Percentiles rank a stretch among this genome's conserved stretches.
phyloP scores from a whole-genome alignment of 2,329 filamentous ascomycete species.

The Rhynchosporium agropyri region DNA sequence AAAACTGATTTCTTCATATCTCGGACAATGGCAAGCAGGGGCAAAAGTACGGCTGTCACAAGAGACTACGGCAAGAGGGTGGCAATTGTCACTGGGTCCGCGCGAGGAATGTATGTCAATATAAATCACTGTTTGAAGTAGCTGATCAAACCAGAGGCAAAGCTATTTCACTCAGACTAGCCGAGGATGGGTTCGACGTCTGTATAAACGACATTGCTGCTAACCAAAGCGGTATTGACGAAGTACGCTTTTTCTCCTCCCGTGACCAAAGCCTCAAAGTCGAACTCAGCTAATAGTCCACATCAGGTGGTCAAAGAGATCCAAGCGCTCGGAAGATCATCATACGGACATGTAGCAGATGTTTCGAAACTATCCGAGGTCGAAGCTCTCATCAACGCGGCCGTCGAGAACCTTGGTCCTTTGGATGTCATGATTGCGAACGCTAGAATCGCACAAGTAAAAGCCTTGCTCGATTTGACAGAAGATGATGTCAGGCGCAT shows the following conservation, averaged over 20 bases:
- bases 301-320: conserved; percentile 53
- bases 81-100: conserved; percentile 47
- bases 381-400: conserved; percentile 36
- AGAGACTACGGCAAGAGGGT: conserved; percentile 41
- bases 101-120: conserved; percentile 45
- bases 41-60: conserved; percentile 35
- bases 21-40: conserved; percentile 23
- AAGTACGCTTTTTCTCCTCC: conserved; percentile 42
- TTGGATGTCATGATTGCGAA: conserved; percentile 42
- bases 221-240: conserved; percentile 55
- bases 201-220: conserved; percentile 64
- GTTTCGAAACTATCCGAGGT: conserved; percentile 48
- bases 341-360: conserved; percentile 60
- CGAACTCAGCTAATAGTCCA: not conserved
- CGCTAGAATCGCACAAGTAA: conserved; percentile 40
- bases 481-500: conserved; percentile 48
- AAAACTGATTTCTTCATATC: not conserved
- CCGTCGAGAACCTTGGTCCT: conserved; percentile 36
- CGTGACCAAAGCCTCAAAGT: conserved; percentile 30
- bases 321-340: conserved; percentile 52
- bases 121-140: conserved; percentile 9
- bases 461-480: conserved; percentile 35
- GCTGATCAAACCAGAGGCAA: conserved; percentile 51
- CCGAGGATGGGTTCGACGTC: conserved; percentile 66
- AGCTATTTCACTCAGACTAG: conserved; percentile 64